Base-by-base conservation (phyloP, 108 stramenopile species). In the Parmales sp. region DNA sequence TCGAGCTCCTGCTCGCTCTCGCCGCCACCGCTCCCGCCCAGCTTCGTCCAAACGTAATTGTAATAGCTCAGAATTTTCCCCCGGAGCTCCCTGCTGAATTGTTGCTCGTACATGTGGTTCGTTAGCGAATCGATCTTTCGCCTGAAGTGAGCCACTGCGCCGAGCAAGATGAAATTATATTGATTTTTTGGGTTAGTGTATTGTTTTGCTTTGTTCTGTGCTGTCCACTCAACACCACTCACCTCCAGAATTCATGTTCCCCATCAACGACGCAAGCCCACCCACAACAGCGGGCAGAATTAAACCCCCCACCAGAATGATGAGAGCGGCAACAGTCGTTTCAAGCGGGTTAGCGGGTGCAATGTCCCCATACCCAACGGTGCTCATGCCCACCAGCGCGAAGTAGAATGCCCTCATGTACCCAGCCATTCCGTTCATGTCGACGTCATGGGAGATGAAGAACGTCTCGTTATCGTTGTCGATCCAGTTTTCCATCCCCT, bases 341-440 rank as follows among this genome's bases (percentile, higher is more conserved):
- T 74, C 74, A 5, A 26, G 20, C 19, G 45, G 19, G 13, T 54
- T 70, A 16, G 9, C 8, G 4, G 73, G 73, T 0, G 45, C 34
- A 20, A 74, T 49, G 68, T 74, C 73, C 20, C 73, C 73, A 64
- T 82, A 82, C 0, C 81, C 81, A 1, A 76, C 77, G 4, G 80
- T 79, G 18, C 51, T 39, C 67, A 76, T 76, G 16, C 51, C 68
- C 0, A 74, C 68, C 0, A 74, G 20, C 0, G 67, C 73, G 39
- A 69, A 74, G 45, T 74, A 74, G 45, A 74, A 28, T 25, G 66
- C 48, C 11, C 73, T 51, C 31, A 74, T 37, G 36, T 74, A 74
- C 29, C 25, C 16, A 20, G 38, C 37, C 11, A 65, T 23, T n/a
- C 64, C 64, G 22, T 20, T 20, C 6, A 39, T 19, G 22, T 65